Evolutionary conservation across 2,329 filamentous ascomycete genomes (phyloP).

Genomic region (Aspergillus bombycis): DNA sequence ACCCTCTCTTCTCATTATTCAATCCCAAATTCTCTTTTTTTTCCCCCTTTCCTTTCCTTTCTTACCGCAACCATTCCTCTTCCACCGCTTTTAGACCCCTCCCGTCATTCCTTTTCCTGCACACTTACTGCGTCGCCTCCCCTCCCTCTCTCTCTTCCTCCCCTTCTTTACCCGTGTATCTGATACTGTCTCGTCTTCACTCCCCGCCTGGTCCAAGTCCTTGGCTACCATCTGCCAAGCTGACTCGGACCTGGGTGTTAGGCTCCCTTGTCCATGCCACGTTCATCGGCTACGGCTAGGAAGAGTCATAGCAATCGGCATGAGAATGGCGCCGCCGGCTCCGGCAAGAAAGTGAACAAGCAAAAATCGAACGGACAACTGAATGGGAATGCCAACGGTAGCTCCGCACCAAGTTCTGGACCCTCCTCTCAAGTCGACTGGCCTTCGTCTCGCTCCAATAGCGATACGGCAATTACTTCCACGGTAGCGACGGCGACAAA

Average conservation of each 20-base stretch:
- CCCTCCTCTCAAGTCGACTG: constrained; percentile 44
- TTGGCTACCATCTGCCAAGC: constrained; percentile 53
- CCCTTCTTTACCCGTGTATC: constrained; percentile 12
- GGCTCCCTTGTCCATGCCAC: constrained; percentile 53
- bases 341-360: constrained; percentile 69
- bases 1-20: constrained; percentile 16
- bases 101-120: constrained; percentile 17
- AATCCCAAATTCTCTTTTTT: constrained; percentile 13
- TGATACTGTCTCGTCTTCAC: constrained; percentile 26
- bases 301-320: constrained; percentile 73
- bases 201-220: constrained; percentile 48
- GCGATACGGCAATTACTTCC: constrained; percentile 37
- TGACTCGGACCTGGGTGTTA: constrained; percentile 49
- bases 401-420: constrained; percentile 41
- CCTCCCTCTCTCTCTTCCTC: constrained; percentile 13
- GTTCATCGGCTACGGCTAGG: constrained; percentile 51
- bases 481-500: constrained; percentile 30
- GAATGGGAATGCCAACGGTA: constrained; percentile 53
- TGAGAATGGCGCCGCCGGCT: constrained; percentile 84
- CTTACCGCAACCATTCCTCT: constrained; percentile 16
- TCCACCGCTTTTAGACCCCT: constrained; percentile 13
- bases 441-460: constrained; percentile 42
- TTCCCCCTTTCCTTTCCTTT: constrained; percentile 12
- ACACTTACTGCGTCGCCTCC: constrained; percentile 6
- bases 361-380: constrained; percentile 60